These are phyloP conservation scores for Populus tremula DNA, from an alignment of 345 rosid genomes.

Conservation along the genomic window DNA sequence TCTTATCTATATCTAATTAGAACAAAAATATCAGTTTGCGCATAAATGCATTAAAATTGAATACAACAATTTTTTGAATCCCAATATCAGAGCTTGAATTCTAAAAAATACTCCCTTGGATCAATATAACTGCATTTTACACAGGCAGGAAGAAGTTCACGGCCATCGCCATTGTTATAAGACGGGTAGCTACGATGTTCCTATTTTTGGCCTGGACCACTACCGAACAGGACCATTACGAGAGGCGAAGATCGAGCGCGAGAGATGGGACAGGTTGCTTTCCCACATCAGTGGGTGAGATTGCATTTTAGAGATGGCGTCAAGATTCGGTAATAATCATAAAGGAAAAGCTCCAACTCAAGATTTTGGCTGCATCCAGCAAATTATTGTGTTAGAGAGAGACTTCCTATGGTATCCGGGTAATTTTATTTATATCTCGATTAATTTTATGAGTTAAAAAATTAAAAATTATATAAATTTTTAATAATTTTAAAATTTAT, in stretches of 20 bases:
- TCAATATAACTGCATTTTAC: neutral
- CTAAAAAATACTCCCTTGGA: neutral
- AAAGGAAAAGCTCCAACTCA: neutral
- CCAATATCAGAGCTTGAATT: neutral
- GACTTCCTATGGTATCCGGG: too few relatives aligned
- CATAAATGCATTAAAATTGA: too few relatives aligned
- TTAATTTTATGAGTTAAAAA: fast-evolving
- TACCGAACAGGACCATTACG: neutral
- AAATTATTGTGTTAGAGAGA: neutral
- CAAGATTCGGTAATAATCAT: neutral
- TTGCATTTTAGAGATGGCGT: neutral
- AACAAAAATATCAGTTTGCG: too few relatives aligned
- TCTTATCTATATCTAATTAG: too few relatives aligned
- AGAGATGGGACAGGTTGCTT: neutral
- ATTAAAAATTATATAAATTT: too few relatives aligned
- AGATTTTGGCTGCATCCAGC: neutral
- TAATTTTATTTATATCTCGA: too few relatives aligned
- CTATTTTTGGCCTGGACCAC: neutral
- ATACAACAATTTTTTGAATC: neutral
- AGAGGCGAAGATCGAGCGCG: neutral
- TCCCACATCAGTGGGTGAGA: slow-evolving; percentile 6
- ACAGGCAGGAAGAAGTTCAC: neutral
- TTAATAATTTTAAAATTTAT: fast-evolving
- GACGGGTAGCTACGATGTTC: neutral
- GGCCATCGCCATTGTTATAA: neutral